Evolutionary conservation across 225 moss, liverwort and hornwort genomes (phyloP).

Genomic region (Sphagnum tenellum): DNA sequence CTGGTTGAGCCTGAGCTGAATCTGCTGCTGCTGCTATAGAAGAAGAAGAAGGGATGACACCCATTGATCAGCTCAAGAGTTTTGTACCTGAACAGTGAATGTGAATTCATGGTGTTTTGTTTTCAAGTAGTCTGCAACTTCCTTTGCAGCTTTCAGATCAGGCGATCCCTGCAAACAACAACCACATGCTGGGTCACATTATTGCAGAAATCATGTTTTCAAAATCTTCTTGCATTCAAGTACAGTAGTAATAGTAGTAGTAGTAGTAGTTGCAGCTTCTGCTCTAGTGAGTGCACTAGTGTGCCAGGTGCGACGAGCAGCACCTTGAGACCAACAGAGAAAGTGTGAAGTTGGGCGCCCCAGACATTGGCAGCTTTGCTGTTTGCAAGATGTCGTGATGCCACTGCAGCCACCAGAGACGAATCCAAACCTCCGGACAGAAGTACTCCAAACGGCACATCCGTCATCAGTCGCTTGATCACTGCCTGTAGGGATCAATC

Average conservation of each 20-base stretch:
- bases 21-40: no score
- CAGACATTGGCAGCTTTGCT: constrained; percentile 68
- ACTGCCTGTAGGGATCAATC: constrained; percentile 36
- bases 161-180: constrained; percentile 53
- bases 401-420: constrained; percentile 71
- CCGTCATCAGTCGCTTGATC: constrained; percentile 72
- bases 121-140: constrained; percentile 64
- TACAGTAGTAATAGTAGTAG: no score
- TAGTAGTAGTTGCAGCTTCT: no score
- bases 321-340: constrained; percentile 73
- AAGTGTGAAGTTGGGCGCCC: constrained; percentile 73
- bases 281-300: no score
- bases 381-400: constrained; percentile 50
- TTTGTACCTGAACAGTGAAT: constrained; percentile 68
- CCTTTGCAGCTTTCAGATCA: constrained; percentile 70
- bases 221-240: no score
- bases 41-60: no score
- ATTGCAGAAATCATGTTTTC: no score
- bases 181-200: no score
- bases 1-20: no score
- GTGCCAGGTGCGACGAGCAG: background rate
- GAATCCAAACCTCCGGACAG: constrained; percentile 82
- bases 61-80: no score
- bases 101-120: constrained; percentile 70
- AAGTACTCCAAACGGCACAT: constrained; percentile 82